Evolutionary conservation across 2,329 filamentous ascomycete genomes (phyloP).

Genomic region (Cordyceps pruinosa): DNA sequence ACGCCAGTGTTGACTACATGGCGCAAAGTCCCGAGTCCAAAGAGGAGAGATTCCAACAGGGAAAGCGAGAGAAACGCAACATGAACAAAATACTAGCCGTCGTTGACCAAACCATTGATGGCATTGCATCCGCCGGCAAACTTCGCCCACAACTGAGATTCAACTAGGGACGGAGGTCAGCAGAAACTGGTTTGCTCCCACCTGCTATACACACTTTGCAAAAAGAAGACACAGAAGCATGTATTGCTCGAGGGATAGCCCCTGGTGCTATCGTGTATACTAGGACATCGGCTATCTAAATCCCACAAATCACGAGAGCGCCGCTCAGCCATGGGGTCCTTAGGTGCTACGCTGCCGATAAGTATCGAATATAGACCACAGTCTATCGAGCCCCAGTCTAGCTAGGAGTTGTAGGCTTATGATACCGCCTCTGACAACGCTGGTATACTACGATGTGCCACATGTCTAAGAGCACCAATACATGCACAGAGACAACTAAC

Average conservation of each 20-base stretch:
- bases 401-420: too few species aligned
- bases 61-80: background rate
- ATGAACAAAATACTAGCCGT: background rate
- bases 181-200: background rate
- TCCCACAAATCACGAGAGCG: background rate
- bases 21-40: too few species aligned
- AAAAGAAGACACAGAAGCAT: background rate
- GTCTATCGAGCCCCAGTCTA: too few species aligned
- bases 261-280: background rate
- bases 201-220: background rate
- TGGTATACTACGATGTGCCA: too few species aligned
- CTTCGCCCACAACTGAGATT: background rate
- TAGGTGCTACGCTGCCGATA: too few species aligned
- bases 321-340: background rate
- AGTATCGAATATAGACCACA: too few species aligned
- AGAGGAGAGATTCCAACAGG: too few species aligned
- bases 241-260: background rate
- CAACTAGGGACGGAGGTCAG: background rate
- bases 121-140: background rate
- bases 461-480: too few species aligned
- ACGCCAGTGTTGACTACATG: too few species aligned
- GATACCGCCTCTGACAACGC: too few species aligned
- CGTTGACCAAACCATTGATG: too few species aligned
- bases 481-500: too few species aligned
- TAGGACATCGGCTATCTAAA: background rate